A percentile compares a stretch with the other conserved stretches of the same genome.
These are phyloP conservation scores for Ustilago trichophora DNA, from an alignment of 1,284 basidiomycete genomes.

Conservation along the genomic window DNA sequence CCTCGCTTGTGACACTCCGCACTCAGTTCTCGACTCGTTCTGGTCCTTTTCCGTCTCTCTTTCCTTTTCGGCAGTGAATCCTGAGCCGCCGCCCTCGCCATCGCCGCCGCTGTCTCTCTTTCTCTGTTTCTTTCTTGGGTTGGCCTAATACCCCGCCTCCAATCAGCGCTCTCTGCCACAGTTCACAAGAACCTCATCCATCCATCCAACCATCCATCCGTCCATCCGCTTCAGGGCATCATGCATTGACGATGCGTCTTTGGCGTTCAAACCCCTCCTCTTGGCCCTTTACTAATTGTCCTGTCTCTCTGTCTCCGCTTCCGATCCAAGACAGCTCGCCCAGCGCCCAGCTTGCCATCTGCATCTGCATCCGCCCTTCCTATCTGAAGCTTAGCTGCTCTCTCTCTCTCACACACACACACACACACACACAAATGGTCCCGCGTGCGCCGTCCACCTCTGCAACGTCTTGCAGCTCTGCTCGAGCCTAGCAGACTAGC, in stretches of 20 bases:
- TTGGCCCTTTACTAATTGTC: neutral
- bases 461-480: neutral
- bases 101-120: neutral
- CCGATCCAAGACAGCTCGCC: slow-evolving; percentile 1
- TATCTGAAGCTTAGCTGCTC: too few species aligned
- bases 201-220: too few species aligned
- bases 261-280: slow-evolving; percentile 4
- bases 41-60: neutral
- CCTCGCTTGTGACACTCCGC: slow-evolving; percentile 8
- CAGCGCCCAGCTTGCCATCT: slow-evolving; percentile 1
- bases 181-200: neutral
- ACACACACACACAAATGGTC: too few species aligned
- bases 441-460: neutral
- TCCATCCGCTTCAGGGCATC: neutral
- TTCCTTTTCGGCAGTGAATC: neutral
- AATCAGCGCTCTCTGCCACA: too few species aligned
- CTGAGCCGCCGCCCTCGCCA: neutral
- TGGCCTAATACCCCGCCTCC: neutral
- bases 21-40: neutral
- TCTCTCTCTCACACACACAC: too few species aligned
- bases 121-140: neutral
- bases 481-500: neutral
- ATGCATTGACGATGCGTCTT: neutral
- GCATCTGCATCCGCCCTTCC: too few species aligned
- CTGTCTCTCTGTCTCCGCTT: neutral